A percentile compares a stretch with the other conserved stretches of the same genome.
phyloP scores from a whole-genome alignment of 495 filamentous ascomycete genomes.

The Penicillium desertorum region DNA sequence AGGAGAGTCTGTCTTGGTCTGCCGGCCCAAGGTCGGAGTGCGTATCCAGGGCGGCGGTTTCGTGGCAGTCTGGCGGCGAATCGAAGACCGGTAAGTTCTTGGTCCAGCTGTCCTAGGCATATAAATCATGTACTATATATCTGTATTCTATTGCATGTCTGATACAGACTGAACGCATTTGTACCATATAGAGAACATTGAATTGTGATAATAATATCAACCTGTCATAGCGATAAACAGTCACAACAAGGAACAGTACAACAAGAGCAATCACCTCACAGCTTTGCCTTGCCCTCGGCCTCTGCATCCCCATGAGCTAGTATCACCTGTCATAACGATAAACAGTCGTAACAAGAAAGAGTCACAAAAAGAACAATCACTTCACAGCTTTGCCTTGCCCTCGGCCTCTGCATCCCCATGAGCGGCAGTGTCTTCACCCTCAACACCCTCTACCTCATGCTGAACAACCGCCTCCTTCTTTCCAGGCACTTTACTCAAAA shows the following conservation, averaged over 20 bases:
- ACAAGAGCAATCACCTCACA: slow-evolving; percentile 6
- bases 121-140: neutral
- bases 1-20: slow-evolving; percentile 58
- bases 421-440: neutral
- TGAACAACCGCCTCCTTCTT: neutral
- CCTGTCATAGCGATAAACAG: too few relatives aligned
- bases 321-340: too few relatives aligned
- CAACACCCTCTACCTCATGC: neutral
- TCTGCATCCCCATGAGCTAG: too few relatives aligned
- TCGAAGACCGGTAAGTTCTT: slow-evolving; percentile 34
- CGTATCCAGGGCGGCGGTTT: slow-evolving; percentile 68
- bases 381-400: slow-evolving; percentile 18
- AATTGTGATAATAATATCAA: neutral
- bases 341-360: too few relatives aligned
- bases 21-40: slow-evolving; percentile 66
- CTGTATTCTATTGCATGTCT: slow-evolving; percentile 15
- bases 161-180: slow-evolving; percentile 8
- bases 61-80: slow-evolving; percentile 62
- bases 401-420: neutral
- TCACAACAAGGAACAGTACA: too few relatives aligned
- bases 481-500: slow-evolving; percentile 49
- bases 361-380: neutral
- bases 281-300: slow-evolving; percentile 10
- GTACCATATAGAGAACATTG: slow-evolving; percentile 21
- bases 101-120: neutral